Percentiles rank a stretch among this genome's conserved stretches.
These are phyloP conservation scores for Fonsecaea pedrosoi DNA, from an alignment of 2,329 filamentous ascomycete genomes.

Conservation along the genomic window DNA sequence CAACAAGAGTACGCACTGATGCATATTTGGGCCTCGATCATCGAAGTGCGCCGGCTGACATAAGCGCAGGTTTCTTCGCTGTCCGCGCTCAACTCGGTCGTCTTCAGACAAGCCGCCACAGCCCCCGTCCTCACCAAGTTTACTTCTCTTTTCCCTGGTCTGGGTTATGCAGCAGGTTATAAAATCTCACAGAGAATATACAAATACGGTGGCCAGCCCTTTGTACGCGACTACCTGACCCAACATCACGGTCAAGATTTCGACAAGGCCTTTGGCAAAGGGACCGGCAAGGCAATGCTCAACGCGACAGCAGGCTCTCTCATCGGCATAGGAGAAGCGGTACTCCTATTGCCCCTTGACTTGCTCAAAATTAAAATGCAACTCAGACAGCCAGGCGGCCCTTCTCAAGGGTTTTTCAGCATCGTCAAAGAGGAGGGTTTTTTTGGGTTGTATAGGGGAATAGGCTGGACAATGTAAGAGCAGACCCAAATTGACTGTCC, in stretches of 20 bases:
- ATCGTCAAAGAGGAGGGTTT: constrained; percentile 95
- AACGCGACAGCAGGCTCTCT: constrained; percentile 94
- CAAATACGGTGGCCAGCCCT: constrained; percentile 97
- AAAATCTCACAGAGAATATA: constrained; percentile 97
- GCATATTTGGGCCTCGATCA: background rate
- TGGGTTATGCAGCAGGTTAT: constrained; percentile 97
- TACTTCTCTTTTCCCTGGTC: constrained; percentile 92
- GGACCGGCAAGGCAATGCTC: constrained; percentile 97
- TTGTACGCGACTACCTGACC: constrained; percentile 86
- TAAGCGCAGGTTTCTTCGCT: constrained; percentile 59
- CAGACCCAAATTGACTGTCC: background rate
- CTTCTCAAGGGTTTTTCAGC: constrained; percentile 85
- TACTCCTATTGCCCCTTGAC: constrained; percentile 90
- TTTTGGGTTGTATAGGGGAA: constrained; percentile 93
- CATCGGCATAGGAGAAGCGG: constrained; percentile 96
- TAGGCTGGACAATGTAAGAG: constrained; percentile 60
- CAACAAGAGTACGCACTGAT: constrained; percentile 66
- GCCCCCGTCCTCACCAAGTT: constrained; percentile 79
- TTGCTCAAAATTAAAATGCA: constrained; percentile 99
- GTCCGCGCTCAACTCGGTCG: constrained; percentile 80
- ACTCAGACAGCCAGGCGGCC: constrained; percentile 91
- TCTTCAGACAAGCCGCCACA: constrained; percentile 87
- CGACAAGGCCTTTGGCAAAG: constrained; percentile 89
- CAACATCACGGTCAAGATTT: constrained; percentile 82
- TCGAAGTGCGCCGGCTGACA: constrained; percentile 14